phyloP scores from a whole-genome alignment of 1,284 basidiomycete genomes.

The Apiotrichum mycotoxinovorans region DNA sequence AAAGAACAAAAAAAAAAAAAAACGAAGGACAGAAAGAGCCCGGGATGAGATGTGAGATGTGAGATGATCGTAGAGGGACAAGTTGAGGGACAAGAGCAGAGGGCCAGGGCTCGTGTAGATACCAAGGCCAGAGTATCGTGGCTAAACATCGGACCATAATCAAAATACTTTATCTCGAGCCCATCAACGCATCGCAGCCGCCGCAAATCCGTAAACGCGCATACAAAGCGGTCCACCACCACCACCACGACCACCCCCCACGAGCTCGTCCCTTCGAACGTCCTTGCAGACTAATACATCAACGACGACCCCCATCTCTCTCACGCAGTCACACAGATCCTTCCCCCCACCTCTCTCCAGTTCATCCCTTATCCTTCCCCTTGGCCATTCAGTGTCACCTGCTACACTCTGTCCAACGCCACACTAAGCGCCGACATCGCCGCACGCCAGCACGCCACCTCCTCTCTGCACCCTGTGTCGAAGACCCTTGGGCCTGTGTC shows the following conservation, averaged over 20 bases:
- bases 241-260: too few species aligned
- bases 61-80: too few species aligned
- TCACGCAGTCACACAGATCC: not conserved
- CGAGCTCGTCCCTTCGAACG: too few species aligned
- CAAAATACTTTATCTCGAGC: not conserved
- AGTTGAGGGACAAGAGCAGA: too few species aligned
- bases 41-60: too few species aligned
- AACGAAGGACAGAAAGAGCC: too few species aligned
- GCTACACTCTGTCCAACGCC: not conserved
- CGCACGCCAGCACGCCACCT: not conserved
- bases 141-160: not conserved
- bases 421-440: not conserved
- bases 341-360: not conserved
- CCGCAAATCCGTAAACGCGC: not conserved
- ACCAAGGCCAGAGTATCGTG: not conserved
- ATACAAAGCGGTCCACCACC: not conserved
- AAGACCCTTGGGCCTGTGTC: not conserved
- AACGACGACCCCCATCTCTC: not conserved
- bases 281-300: too few species aligned
- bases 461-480: not conserved
- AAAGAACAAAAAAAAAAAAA: too few species aligned
- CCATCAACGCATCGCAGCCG: too few species aligned
- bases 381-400: not conserved
- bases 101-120: too few species aligned
- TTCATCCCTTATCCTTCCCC: not conserved